Evolutionary conservation across 352 stramenopile genomes (phyloP), one percentile per base, ranked within the genome.

Genomic region (Blastocystis sp.): DNA sequence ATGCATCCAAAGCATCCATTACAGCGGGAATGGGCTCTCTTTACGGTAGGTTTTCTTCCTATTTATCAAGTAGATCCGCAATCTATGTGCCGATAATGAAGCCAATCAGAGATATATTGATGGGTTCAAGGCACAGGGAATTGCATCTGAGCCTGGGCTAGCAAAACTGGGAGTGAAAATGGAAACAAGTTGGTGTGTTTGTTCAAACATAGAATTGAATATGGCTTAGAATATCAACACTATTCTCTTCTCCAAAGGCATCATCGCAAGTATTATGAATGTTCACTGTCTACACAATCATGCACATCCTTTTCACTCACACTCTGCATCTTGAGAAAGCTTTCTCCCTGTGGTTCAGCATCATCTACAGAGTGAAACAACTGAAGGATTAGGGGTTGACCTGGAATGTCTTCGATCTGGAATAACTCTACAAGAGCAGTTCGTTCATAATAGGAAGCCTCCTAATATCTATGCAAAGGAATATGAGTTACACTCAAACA

Each of bases 1-100:
- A 83, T 83, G 49, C 71, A 83, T 63, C 71, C 71, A 6, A 63
- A 83, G 16, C 71, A 83, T 42, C 71, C 71, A 24, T 43, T 83
- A 24, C 71, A 83, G 46, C 37, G 71, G 43, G 71, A 83, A 42
- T 83, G 71, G 71, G 71, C 71, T 4, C 51, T 83, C 9, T 83
- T 83, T 27, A 83, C 71, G 27, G 71, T 83, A 35, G 27, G 43
- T 24, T 7, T 49, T 27, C 29, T 63, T 24, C 9, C 14, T 27
- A 32, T 27, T 6, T 80, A 19, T 27, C 14, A 61, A 29, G 7
- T 24, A 83, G 71, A 83, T 83, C 46, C 71, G 71, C 16, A 83
- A 83, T 67, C 71, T 83, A 21, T 83, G 71, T 29, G 29, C 16
- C 5, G 71, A 59, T n/a, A 83, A 83, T 27, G 49, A 66, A 14